Evolutionary conservation across 352 stramenopile genomes (phyloP).

Genomic region (Pythium aphanidermatum): DNA sequence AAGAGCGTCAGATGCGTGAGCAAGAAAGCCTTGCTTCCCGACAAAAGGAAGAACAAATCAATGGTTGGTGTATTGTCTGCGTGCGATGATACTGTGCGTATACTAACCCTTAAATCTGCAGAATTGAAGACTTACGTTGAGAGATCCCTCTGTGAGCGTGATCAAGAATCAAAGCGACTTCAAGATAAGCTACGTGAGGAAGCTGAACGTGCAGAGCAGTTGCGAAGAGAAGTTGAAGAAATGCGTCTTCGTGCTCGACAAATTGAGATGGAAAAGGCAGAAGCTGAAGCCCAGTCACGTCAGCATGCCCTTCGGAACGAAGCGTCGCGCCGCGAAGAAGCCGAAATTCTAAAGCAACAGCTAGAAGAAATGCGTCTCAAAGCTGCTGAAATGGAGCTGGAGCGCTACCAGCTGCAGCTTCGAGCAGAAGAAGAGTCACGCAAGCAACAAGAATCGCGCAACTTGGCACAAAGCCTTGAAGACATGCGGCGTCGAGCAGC

Average conservation of each 20-base stretch:
- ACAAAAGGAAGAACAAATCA: constrained; percentile 63
- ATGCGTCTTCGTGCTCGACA: constrained; percentile 38
- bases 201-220: constrained; percentile 41
- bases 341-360: constrained; percentile 33
- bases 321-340: constrained; percentile 35
- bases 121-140: constrained; percentile 57
- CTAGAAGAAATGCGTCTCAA: constrained; percentile 46
- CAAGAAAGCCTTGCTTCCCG: constrained; percentile 37
- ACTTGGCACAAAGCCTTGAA: constrained; percentile 13
- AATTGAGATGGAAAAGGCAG: constrained; percentile 38
- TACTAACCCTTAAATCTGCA: constrained; percentile 4
- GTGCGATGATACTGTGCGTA: background rate
- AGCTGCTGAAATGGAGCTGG: constrained; percentile 43
- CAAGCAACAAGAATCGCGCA: constrained; percentile 15
- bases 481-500: constrained; percentile 43
- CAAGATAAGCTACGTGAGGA: constrained; percentile 56
- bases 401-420: constrained; percentile 40
- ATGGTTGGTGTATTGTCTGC: constrained; percentile 22
- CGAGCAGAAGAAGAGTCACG: constrained; percentile 40
- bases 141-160: constrained; percentile 57
- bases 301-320: constrained; percentile 30
- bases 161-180: constrained; percentile 61
- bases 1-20: constrained; percentile 55
- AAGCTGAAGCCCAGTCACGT: constrained; percentile 29
- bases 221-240: constrained; percentile 50